Conservation (phyloP, 2,329 filamentous ascomycete genomes). For the Colletotrichum sojae region DNA sequence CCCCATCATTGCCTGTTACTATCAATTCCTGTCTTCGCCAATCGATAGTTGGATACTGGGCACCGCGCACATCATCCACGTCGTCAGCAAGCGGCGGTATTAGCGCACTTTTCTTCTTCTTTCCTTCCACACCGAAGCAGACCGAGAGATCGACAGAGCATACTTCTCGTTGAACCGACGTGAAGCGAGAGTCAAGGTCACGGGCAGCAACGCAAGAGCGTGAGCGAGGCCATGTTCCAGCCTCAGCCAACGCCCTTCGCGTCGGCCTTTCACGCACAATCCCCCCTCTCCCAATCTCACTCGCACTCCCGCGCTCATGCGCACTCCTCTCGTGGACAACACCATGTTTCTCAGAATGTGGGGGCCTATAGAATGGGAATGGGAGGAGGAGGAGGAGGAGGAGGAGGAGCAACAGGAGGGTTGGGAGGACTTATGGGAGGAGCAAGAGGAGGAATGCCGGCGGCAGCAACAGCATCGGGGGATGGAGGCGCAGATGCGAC, state of each 20-base stretch:
- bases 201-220: conserved; percentile 8
- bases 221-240: conserved; percentile 64
- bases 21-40: background rate
- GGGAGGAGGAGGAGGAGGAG: too few species aligned
- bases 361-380: conserved; percentile 9
- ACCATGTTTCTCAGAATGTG: background rate
- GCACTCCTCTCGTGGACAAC: background rate
- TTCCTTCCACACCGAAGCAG: background rate
- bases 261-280: conserved; percentile 55
- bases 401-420: conserved; percentile 3
- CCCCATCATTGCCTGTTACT: background rate
- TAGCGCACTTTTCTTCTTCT: background rate
- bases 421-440: conserved; percentile 6
- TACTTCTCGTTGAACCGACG: background rate
- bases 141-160: background rate
- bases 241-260: conserved; percentile 65
- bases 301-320: conserved; percentile 3
- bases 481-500: conserved; percentile 2
- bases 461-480: background rate
- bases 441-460: background rate
- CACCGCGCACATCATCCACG: background rate
- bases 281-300: conserved; percentile 23
- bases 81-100: conserved; percentile 16
- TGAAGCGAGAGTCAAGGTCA: background rate
- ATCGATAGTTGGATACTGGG: conserved; percentile 11